Evolutionary conservation across 345 rosid species (phyloP), one percentile per base, ranked within the genome.

Genomic region (Boechera stricta): DNA sequence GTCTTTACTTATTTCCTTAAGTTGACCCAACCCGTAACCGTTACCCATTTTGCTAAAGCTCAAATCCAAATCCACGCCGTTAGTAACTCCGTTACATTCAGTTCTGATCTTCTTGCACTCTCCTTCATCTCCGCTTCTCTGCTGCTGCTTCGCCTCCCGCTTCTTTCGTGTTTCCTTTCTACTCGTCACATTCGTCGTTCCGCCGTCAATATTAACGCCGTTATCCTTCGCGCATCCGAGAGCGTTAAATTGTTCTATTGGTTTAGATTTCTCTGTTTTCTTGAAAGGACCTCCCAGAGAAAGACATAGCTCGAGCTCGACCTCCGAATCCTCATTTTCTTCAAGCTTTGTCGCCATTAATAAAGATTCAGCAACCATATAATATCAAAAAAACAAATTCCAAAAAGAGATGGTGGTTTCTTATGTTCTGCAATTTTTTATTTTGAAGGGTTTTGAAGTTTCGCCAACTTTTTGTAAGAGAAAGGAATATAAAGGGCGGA

Each of bases 301-400:
- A 58, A 88, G 83, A 5, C 85, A 85, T 54, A 90, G 77, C 63
- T 88, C 96, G 6, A 90, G 85, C 85, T 84, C 91, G 4, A 84
- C 54, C 69, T 84, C 87, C 9, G 64, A 59, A 62, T 84, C 86
- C 31, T 63, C 83, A 10, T 74, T 71, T 51, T 73, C 53, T 26
- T 73, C 77, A 66, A 77, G 28, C 80, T 80, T 85, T 67, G 72
- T 64, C 2, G 32, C 71, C 70, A 52, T 79, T 36, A 38, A 70
- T 54, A 47, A 71, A 57, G 73, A 49, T 58, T 58, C 49, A 31
- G 72, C 11, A 10, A 66, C 10, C 51, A 78, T 49, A 45, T 28
- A 69, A 79, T 5, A 18, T 11, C 51, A 32, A 59, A 70, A 38
- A 9, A 7, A 21, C 6, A 11, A 2, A 33, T 1, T 4, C 28